Evolutionary conservation across 371 early-diverging fungal species (phyloP).

Genomic region (Haplosporangium sp.): DNA sequence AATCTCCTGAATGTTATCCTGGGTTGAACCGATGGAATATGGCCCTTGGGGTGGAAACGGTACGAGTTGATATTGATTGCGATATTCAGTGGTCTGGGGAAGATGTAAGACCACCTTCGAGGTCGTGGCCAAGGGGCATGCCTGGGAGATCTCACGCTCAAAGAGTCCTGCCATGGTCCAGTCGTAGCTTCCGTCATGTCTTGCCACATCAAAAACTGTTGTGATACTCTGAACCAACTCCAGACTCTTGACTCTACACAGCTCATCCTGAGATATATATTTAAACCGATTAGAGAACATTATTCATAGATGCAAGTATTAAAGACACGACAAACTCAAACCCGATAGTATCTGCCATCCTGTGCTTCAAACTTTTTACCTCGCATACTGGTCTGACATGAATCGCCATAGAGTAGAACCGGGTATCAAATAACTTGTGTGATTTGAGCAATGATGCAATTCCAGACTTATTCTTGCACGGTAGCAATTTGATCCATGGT

Average conservation of each 20-base stretch:
- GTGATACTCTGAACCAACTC: constrained; percentile 74
- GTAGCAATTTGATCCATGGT: constrained; percentile 95
- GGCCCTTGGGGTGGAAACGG: constrained; percentile 41
- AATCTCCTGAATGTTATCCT: constrained; percentile 21
- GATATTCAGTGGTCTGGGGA: constrained; percentile 35
- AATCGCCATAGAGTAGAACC: constrained; percentile 91
- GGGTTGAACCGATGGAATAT: constrained; percentile 15
- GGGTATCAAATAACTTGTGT: constrained; percentile 87
- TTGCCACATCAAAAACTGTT: constrained; percentile 79
- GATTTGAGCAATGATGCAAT: constrained; percentile 87
- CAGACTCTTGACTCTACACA: constrained; percentile 45
- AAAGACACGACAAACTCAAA: neutral
- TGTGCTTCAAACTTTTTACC: constrained; percentile 47
- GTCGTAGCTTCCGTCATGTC: constrained; percentile 68
- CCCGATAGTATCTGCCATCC: neutral
- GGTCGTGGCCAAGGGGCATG: constrained; percentile 73
- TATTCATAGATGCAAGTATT: neutral
- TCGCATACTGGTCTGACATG: constrained; percentile 69
- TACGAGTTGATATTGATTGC: constrained; percentile 56
- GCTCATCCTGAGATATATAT: constrained; percentile 24
- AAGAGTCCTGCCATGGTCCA: constrained; percentile 80
- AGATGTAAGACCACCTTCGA: constrained; percentile 65
- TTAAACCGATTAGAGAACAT: no score
- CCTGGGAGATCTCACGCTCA: constrained; percentile 64
- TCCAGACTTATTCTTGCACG: constrained; percentile 93